These are phyloP conservation scores for Scheffersomyces ergatensis DNA, from an alignment of 805 yeast genomes.

Conservation along the genomic window DNA sequence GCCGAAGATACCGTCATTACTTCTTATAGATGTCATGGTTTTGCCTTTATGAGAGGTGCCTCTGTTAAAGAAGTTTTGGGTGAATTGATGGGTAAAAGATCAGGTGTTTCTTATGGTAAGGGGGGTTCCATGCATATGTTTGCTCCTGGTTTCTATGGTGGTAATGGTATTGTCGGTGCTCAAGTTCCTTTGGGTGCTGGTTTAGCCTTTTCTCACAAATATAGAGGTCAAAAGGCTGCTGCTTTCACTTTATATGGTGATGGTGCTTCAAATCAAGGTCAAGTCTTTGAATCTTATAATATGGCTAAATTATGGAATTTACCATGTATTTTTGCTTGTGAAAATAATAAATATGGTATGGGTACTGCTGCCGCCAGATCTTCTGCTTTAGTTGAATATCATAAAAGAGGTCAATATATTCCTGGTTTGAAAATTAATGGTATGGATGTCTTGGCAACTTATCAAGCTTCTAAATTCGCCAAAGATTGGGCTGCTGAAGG, in stretches of 20 bases:
- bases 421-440: conserved; percentile 99
- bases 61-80: conserved; percentile 87
- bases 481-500: conserved; percentile 93
- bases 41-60: conserved; percentile 95
- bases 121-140: conserved; percentile 99
- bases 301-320: conserved; percentile 99
- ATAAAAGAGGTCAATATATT: conserved; percentile 98
- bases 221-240: conserved; percentile 73
- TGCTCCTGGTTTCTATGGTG: conserved; percentile 94
- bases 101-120: conserved; percentile 94
- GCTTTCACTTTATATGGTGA: conserved; percentile 94
- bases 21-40: conserved; percentile 98
- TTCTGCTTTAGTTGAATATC: conserved; percentile 93
- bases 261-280: conserved; percentile 99
- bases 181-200: conserved; percentile 99
- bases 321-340: conserved; percentile 94
- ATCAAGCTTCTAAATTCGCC: conserved; percentile 95
- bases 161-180: conserved; percentile 99
- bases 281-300: conserved; percentile 95
- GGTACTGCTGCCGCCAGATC: conserved; percentile 98
- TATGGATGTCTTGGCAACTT: conserved; percentile 94
- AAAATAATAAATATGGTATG: conserved; percentile 99
- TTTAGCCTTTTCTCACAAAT: conserved; percentile 96
- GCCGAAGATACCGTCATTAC: conserved; percentile 87
- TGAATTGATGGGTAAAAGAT: conserved; percentile 94